A percentile compares a stretch with the other conserved stretches of the same genome.
Conservation (phyloP, 129 eudicot genomes). For the Pittosporum tobira region DNA sequence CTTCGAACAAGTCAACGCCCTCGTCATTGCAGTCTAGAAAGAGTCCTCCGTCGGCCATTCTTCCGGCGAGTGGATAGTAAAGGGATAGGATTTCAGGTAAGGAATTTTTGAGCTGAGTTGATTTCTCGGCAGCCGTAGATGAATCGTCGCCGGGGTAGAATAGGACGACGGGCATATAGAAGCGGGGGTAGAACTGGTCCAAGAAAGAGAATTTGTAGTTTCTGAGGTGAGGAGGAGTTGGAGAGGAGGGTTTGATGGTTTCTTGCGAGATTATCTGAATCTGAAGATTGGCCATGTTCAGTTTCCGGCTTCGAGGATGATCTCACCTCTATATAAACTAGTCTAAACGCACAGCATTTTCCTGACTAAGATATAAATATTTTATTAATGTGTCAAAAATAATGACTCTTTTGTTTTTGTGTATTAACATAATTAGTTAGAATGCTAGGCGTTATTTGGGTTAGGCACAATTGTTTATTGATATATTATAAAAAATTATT, state of each 20-base stretch:
- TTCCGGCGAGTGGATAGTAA: constrained; percentile 47
- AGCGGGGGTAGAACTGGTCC: constrained; percentile 23
- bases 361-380: too few relatives aligned
- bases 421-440: too few relatives aligned
- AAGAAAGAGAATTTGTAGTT: constrained; percentile 26
- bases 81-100: constrained; percentile 32
- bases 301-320: too few relatives aligned
- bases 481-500: too few relatives aligned
- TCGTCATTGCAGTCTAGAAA: constrained; percentile 37
- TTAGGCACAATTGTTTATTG: too few relatives aligned
- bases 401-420: too few relatives aligned
- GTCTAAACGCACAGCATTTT: too few relatives aligned
- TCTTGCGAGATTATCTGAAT: constrained; percentile 23
- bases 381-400: too few relatives aligned
- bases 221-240: constrained; percentile 25
- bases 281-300: too few relatives aligned
- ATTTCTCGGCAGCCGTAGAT: constrained; percentile 9
- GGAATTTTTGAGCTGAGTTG: constrained; percentile 30
- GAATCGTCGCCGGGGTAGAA: constrained; percentile 11
- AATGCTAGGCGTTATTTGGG: too few relatives aligned
- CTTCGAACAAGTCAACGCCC: constrained; percentile 29
- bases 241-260: constrained; percentile 26
- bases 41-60: constrained; percentile 18
- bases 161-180: constrained; percentile 27
- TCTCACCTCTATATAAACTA: too few relatives aligned